A percentile compares a stretch with the other conserved stretches of the same genome.
Conservation (phyloP, 805 yeast species). For the Tetrapisispora arboricola region DNA sequence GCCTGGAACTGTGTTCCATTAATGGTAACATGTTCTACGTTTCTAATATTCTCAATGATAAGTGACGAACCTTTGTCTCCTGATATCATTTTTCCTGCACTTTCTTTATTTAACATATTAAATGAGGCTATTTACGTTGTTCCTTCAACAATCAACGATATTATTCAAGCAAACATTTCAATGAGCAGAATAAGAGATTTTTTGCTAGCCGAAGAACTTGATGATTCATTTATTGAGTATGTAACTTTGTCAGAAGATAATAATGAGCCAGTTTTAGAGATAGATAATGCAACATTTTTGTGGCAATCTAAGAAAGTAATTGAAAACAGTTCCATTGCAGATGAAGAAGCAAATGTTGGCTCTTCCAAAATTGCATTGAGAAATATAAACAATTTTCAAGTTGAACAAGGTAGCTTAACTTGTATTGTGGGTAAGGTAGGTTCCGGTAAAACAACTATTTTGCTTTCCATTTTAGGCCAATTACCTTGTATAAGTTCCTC, state of each 20-base stretch:
- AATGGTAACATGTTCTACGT: constrained; percentile 51
- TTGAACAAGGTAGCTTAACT: constrained; percentile 42
- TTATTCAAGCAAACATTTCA: constrained; percentile 52
- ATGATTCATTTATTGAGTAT: constrained; percentile 28
- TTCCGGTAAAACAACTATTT: constrained; percentile 52
- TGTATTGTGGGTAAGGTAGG: constrained; percentile 64
- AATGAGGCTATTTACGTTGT: constrained; percentile 49
- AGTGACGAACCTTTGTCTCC: constrained; percentile 47
- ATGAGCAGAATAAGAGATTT: constrained; percentile 43
- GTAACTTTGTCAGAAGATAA: constrained; percentile 15
- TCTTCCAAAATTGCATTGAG: constrained; percentile 41
- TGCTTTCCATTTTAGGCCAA: constrained; percentile 47
- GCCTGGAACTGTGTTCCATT: constrained; percentile 59
- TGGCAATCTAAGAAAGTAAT: constrained; percentile 34
- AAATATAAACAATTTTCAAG: constrained; percentile 37
- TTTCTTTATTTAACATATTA: constrained; percentile 48
- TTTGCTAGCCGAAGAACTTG: constrained; percentile 38
- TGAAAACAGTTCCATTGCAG: constrained; percentile 16
- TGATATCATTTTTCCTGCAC: constrained; percentile 59
- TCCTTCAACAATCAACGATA: constrained; percentile 46
- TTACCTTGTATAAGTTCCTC: constrained; percentile 31
- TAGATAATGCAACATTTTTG: constrained; percentile 42
- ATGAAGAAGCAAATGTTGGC: constrained; percentile 35
- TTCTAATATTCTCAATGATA: constrained; percentile 41
- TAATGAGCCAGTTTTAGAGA: constrained; percentile 29